Conservation (phyloP, 2,329 filamentous ascomycete genomes). For the Didymella lethalis region DNA sequence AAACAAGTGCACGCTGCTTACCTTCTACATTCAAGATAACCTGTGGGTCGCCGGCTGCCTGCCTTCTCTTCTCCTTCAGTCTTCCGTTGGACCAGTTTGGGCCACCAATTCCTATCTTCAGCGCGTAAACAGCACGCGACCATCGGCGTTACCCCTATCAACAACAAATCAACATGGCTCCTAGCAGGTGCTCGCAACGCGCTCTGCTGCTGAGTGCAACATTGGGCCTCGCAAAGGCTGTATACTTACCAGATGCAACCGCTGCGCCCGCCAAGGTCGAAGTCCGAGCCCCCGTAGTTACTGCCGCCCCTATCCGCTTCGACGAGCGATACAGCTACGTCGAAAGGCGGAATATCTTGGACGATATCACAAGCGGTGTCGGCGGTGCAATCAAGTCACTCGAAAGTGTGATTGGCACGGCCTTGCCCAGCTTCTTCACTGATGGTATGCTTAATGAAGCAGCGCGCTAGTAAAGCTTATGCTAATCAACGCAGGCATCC, state of each 20-base stretch:
- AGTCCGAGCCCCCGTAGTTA: conserved; percentile 42
- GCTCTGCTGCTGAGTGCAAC: conserved; percentile 35
- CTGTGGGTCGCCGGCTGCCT: not conserved
- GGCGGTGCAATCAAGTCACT: conserved; percentile 42
- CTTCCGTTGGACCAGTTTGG: conserved; percentile 1
- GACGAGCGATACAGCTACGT: conserved; percentile 43
- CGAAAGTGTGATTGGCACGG: conserved; percentile 45
- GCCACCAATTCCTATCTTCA: not conserved
- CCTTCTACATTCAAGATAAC: not conserved
- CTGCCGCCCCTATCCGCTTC: conserved; percentile 47
- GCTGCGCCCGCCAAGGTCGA: conserved; percentile 41
- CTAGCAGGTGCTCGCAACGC: conserved; percentile 25
- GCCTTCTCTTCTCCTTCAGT: conserved; percentile 1
- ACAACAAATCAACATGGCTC: conserved; percentile 26
- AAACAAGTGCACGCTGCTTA: conserved; percentile 8
- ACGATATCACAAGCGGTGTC: conserved; percentile 44
- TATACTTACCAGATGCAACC: conserved; percentile 45
- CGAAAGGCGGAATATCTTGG: conserved; percentile 43
- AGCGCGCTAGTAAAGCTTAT: conserved; percentile 29
- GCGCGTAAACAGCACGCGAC: conserved; percentile 4
- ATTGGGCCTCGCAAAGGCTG: conserved; percentile 33
- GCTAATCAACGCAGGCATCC: conserved; percentile 56
- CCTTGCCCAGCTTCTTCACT: conserved; percentile 49
- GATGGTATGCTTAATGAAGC: conserved; percentile 35
- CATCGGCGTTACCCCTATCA: conserved; percentile 1